Evolutionary conservation across 768 basidiomycete genomes (phyloP).

Genomic region (Lactifluus volemus): DNA sequence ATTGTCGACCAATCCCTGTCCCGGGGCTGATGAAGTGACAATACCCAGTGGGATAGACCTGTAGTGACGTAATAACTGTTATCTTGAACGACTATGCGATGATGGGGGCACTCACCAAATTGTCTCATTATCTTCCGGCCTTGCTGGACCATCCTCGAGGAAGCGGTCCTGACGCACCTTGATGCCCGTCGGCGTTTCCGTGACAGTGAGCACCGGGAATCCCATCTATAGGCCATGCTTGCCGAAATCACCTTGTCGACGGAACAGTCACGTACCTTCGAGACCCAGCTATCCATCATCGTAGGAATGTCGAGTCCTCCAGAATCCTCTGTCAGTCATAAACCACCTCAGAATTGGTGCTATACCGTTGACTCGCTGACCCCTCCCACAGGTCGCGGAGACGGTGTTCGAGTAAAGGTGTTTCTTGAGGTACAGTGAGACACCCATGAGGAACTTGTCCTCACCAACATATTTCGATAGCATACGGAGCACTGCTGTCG

Average conservation of each 20-base stretch:
- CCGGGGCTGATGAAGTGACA: conserved; percentile 47
- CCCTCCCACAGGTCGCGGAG: conserved; percentile 87
- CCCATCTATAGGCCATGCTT: conserved; percentile 40
- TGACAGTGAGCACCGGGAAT: conserved; percentile 85
- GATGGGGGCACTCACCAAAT: conserved; percentile 49
- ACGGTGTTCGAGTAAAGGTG: conserved; percentile 79
- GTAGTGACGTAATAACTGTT: neutral
- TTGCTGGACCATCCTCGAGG: conserved; percentile 73
- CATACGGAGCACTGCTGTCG: conserved; percentile 76
- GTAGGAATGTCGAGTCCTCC: conserved; percentile 57
- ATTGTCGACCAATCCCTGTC: conserved; percentile 52
- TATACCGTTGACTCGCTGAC: conserved; percentile 58
- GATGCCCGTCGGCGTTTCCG: conserved; percentile 64
- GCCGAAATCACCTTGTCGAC: neutral
- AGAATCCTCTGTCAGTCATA: neutral
- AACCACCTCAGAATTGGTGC: neutral
- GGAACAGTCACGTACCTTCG: conserved; percentile 40
- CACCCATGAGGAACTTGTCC: conserved; percentile 78
- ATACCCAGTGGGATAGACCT: conserved; percentile 81
- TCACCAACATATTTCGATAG: conserved; percentile 82
- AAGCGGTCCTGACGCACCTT: conserved; percentile 86
- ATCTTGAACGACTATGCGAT: neutral
- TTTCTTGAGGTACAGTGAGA: conserved; percentile 86
- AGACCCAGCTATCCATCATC: conserved; percentile 90
- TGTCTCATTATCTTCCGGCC: conserved; percentile 78